Conservation (phyloP, 2,329 filamentous ascomycete species). For the Ceratocystiopsis brevicomis region DNA sequence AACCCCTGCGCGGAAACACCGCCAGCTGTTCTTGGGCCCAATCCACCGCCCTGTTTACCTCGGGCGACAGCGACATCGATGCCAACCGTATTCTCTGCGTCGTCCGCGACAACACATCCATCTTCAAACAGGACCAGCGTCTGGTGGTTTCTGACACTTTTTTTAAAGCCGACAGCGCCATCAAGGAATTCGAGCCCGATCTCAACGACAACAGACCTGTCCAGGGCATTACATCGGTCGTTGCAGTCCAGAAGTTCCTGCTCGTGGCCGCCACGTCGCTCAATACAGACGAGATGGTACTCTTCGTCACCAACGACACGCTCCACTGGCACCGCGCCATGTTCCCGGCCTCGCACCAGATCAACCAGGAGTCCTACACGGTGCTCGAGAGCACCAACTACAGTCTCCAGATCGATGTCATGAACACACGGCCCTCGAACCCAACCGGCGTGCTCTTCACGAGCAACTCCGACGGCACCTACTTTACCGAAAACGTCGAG, state of each 20-base stretch:
- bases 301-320: slow-evolving; percentile 76
- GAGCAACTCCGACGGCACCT: slow-evolving; percentile 93
- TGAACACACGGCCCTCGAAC: slow-evolving; percentile 44
- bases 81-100: slow-evolving; percentile 63
- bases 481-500: slow-evolving; percentile 79
- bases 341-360: slow-evolving; percentile 62
- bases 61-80: slow-evolving; percentile 45
- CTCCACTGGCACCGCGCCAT: slow-evolving; percentile 78
- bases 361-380: slow-evolving; percentile 78
- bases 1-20: slow-evolving; percentile 47
- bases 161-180: slow-evolving; percentile 37
- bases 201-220: slow-evolving; percentile 61
- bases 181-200: slow-evolving; percentile 54
- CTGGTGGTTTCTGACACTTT: slow-evolving; percentile 69
- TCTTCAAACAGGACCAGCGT: slow-evolving; percentile 54
- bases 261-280: slow-evolving; percentile 65
- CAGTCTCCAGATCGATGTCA: slow-evolving; percentile 90
- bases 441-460: slow-evolving; percentile 81
- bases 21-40: slow-evolving; percentile 79
- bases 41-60: slow-evolving; percentile 52
- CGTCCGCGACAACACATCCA: slow-evolving; percentile 50
- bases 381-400: slow-evolving; percentile 93
- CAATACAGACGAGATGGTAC: slow-evolving; percentile 72
- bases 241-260: slow-evolving; percentile 68
- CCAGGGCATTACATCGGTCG: slow-evolving; percentile 63